Evolutionary conservation across 345 rosid genomes (phyloP).

Genomic region (Linum lewisii): DNA sequence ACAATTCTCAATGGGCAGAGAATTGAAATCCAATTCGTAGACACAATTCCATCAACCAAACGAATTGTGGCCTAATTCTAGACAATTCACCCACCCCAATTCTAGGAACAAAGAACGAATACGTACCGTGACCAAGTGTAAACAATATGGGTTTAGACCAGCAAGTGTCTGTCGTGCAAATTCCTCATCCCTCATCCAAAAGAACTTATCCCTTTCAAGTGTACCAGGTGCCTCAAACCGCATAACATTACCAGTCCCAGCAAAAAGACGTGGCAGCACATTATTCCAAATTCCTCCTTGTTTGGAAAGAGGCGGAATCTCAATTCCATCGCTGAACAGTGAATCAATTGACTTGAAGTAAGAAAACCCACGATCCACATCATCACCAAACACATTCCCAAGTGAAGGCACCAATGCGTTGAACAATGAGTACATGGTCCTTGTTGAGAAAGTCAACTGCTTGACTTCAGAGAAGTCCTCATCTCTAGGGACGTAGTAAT

Average conservation of each 20-base stretch:
- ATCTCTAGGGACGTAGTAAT: conserved; percentile 65
- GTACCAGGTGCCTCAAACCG: conserved; percentile 49
- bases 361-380: conserved; percentile 43
- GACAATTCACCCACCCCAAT: no score
- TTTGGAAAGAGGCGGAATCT: conserved; percentile 21
- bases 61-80: no score
- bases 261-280: conserved; percentile 46
- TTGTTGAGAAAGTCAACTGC: conserved; percentile 41
- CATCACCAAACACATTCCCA: conserved; percentile 31
- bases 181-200: conserved; percentile 76
- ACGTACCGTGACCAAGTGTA: conserved; percentile 52
- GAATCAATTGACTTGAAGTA: conserved; percentile 53
- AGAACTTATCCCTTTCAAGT: conserved; percentile 50
- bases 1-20: no score
- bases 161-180: conserved; percentile 69
- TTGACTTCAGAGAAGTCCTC: conserved; percentile 57
- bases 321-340: conserved; percentile 49
- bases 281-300: conserved; percentile 31
- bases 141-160: conserved; percentile 56
- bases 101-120: no score
- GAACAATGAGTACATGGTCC: conserved; percentile 45
- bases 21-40: no score
- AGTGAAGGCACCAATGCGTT: conserved; percentile 49
- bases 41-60: no score
- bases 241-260: conserved; percentile 32